Base-by-base conservation (phyloP, 352 stramenopile genomes). In the Phytophthora foliorum region DNA sequence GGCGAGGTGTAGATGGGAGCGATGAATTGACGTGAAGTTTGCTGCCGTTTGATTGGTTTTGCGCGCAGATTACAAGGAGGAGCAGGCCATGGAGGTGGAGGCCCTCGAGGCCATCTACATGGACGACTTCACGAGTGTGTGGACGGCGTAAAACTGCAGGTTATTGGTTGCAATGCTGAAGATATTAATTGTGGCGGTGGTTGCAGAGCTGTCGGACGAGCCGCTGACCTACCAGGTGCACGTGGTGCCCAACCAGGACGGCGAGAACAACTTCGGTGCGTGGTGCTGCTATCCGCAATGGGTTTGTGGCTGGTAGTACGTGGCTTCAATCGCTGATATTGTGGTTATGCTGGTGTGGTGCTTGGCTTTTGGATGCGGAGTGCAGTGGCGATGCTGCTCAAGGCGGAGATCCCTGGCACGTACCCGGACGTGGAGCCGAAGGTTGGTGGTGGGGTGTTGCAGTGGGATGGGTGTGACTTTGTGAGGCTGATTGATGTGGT, bases 51-150 rank as follows among this genome's bases (percentile, higher is more conserved):
- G 25, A 57, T 38, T 51, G 57, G 48, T 62, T 39, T 57, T 50
- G 61, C 14, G 38, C 24, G 57, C 34, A 94, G 89, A 96, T 77
- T 95, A 96, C 81, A 88, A 86, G 63, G 89, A 95, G 72, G 89
- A 96, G 58, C 88, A 95, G 74, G 76, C 73, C 69, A 96, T 96
- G 89, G 89, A 96, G 79, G 88, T 94, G 70, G 89, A 96, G 64
- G 89, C 89, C 45, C 86, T 96, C 61, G 89, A 95, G 64, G 86
- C 89, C 72, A 96, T 96, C 56, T 96, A 96, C 73, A 95, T 94
- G 83, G 84, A 96, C 71, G 89, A 96, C 64, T 96, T 96, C 74
- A 89, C 72, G 53, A 89, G 89, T 96, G 74, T 50, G 84, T 83
- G 11, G 34, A 14, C 11, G 14, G 17, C 6, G 36, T 38, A 17